A percentile compares a stretch with the other conserved stretches of the same genome.
Evolutionary conservation across 2,329 filamentous ascomycete species (phyloP).

Genomic region (Chaetomium strumarium): DNA sequence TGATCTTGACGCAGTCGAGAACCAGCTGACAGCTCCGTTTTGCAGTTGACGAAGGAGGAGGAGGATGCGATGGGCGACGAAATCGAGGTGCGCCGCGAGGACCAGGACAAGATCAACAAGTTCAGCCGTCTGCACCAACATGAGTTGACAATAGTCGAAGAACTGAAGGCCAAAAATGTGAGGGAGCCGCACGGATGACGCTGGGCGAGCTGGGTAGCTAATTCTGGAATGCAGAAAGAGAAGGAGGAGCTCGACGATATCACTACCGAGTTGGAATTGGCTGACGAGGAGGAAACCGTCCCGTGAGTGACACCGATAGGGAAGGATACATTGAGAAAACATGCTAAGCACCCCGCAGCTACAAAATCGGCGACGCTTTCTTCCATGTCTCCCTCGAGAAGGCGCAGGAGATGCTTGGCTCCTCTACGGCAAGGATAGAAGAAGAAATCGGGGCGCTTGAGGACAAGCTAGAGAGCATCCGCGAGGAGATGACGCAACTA

Average conservation of each 20-base stretch:
- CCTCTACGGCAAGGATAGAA: conserved; percentile 67
- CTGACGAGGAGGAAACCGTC: conserved; percentile 89
- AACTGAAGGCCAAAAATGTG: conserved; percentile 73
- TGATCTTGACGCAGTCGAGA: neutral
- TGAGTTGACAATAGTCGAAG: conserved; percentile 70
- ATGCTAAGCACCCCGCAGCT: conserved; percentile 48
- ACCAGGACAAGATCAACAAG: conserved; percentile 98
- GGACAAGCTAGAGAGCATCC: conserved; percentile 65
- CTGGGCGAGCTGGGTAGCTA: neutral
- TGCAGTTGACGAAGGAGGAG: conserved; percentile 86
- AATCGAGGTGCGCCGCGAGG: conserved; percentile 88
- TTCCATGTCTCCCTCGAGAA: conserved; percentile 78
- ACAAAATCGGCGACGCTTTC: conserved; percentile 96
- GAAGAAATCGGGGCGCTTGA: conserved; percentile 70
- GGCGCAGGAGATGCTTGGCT: conserved; percentile 76
- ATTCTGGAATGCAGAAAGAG: conserved; percentile 64
- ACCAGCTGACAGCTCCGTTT: neutral
- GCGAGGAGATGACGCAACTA: conserved; percentile 81
- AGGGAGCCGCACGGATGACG: neutral
- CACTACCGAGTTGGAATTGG: conserved; percentile 82
- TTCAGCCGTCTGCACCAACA: conserved; percentile 93
- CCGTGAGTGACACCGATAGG: conserved; percentile 54
- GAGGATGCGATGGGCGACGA: conserved; percentile 75
- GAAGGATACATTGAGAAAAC: neutral
- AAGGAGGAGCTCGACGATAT: conserved; percentile 97